A percentile compares a stretch with the other conserved stretches of the same genome.
Conservation (phyloP, 495 filamentous ascomycete genomes). For the Neohortaea acidophila region DNA sequence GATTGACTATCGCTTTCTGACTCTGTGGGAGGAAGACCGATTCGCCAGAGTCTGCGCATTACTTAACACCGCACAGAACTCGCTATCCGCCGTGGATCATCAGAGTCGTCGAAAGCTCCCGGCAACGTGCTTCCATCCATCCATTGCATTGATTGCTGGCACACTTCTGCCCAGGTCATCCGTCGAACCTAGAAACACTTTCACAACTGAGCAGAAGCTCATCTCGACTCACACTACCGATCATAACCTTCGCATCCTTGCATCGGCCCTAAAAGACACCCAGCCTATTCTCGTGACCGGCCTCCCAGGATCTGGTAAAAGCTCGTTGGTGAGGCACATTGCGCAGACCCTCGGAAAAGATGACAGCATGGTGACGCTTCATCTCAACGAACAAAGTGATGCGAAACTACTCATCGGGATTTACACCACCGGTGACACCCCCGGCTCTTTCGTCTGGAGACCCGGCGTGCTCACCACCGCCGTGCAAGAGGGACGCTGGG, state of each 20-base stretch:
- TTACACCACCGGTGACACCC: constrained; percentile 70
- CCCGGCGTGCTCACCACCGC: constrained; percentile 91
- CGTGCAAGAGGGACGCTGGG: constrained; percentile 84
- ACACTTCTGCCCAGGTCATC: constrained; percentile 3
- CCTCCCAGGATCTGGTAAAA: constrained; percentile 79
- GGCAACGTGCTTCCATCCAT: constrained; percentile 4
- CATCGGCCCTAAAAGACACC: constrained; percentile 31
- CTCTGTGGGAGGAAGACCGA: constrained; percentile 56
- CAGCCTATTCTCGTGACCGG: constrained; percentile 70
- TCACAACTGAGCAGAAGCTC: constrained; percentile 24
- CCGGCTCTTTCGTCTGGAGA: constrained; percentile 80
- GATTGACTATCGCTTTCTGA: constrained; percentile 75
- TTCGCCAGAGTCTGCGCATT: constrained; percentile 16
- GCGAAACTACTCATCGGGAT: constrained; percentile 87
- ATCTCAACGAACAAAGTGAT: constrained; percentile 94
- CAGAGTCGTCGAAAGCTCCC: constrained; percentile 13
- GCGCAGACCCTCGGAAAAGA: constrained; percentile 60
- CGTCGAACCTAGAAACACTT: too few species aligned
- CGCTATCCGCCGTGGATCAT: background rate
- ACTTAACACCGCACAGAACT: background rate
- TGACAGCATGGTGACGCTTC: constrained; percentile 68
- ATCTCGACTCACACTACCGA: constrained; percentile 57
- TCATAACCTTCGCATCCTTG: constrained; percentile 53
- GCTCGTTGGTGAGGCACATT: constrained; percentile 66
- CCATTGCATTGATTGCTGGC: constrained; percentile 5